Conservation (phyloP, 495 filamentous ascomycete species). For the Pyronema domesticum region DNA sequence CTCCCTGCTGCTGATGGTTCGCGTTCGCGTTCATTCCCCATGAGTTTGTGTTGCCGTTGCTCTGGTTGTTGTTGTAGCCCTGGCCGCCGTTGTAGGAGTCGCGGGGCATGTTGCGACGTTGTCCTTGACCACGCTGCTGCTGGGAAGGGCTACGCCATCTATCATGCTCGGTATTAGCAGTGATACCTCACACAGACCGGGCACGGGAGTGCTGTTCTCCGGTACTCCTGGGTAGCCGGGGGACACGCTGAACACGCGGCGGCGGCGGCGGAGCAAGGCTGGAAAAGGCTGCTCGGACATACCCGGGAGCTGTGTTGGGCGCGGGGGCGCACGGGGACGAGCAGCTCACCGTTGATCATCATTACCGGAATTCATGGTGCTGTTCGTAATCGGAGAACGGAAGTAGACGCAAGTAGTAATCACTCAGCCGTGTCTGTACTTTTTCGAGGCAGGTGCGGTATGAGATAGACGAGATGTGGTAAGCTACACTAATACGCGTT, state of each 20-base stretch:
- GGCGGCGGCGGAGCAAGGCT: background rate
- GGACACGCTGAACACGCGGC: too few species aligned
- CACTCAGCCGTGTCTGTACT: too few species aligned
- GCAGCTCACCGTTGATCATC: slow-evolving; percentile 1
- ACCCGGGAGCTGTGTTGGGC: background rate
- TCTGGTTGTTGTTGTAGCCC: slow-evolving; percentile 9
- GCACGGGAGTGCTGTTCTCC: background rate
- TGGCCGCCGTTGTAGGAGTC: background rate
- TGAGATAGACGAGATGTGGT: background rate
- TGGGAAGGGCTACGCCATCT: background rate
- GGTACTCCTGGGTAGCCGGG: too few species aligned
- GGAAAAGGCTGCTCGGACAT: background rate
- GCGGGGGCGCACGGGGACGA: background rate
- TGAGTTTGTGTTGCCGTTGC: slow-evolving; percentile 16
- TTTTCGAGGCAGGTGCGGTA: background rate
- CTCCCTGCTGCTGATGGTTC: slow-evolving; percentile 18
- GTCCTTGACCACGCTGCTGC: background rate
- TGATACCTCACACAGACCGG: too few species aligned
- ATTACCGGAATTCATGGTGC: slow-evolving; percentile 2
- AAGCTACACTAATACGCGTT: background rate
- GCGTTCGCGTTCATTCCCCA: slow-evolving; percentile 16
- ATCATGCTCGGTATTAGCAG: too few species aligned
- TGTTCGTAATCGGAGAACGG: background rate
- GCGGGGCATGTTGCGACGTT: slow-evolving; percentile 2
- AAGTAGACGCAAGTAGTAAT: too few species aligned